A percentile compares a stretch with the other conserved stretches of the same genome.
These are phyloP conservation scores for Trichosporon asahii DNA, from an alignment of 1,284 basidiomycete species.

Conservation along the genomic window DNA sequence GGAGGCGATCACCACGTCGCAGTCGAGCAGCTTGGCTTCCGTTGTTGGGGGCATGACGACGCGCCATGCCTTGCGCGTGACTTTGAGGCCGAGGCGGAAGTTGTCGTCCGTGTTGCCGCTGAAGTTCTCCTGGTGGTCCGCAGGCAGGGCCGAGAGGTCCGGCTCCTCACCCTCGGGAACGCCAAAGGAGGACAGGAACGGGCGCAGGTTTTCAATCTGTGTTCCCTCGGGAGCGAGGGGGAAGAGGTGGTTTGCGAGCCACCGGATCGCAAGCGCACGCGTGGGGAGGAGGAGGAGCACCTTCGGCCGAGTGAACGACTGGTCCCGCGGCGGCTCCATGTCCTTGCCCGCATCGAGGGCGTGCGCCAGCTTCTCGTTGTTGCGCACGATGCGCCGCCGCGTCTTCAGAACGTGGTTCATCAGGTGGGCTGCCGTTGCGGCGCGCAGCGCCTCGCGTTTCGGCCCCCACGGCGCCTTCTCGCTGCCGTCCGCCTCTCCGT, in stretches of 20 bases:
- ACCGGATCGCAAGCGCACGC: slow-evolving; percentile 75
- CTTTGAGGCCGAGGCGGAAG: slow-evolving; percentile 86
- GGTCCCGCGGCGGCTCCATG: slow-evolving; percentile 72
- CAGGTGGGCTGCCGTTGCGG: slow-evolving; percentile 68
- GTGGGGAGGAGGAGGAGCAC: slow-evolving; percentile 88
- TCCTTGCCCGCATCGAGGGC: slow-evolving; percentile 48
- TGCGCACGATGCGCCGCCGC: slow-evolving; percentile 85
- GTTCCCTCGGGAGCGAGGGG: slow-evolving; percentile 63
- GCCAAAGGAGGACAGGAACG: slow-evolving; percentile 78
- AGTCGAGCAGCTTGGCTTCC: slow-evolving; percentile 56
- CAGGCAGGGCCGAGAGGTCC: slow-evolving; percentile 64
- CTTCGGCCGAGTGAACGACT: slow-evolving; percentile 96
- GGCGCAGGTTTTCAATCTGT: slow-evolving; percentile 77
- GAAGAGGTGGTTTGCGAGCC: slow-evolving; percentile 68
- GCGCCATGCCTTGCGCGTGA: slow-evolving; percentile 86
- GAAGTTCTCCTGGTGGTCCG: slow-evolving; percentile 90
- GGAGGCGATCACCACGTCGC: slow-evolving; percentile 88
- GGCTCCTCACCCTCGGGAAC: slow-evolving; percentile 73
- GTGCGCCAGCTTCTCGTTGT: slow-evolving; percentile 81
- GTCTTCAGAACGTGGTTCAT: slow-evolving; percentile 89
- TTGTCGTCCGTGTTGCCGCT: slow-evolving; percentile 96
- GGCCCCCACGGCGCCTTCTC: slow-evolving; percentile 31
- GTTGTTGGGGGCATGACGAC: slow-evolving; percentile 63
- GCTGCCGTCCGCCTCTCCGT: slow-evolving; percentile 51
- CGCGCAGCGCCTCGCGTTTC: slow-evolving; percentile 57